phyloP scores from a whole-genome alignment of 352 stramenopile genomes.

The Globisporangium nunn region DNA sequence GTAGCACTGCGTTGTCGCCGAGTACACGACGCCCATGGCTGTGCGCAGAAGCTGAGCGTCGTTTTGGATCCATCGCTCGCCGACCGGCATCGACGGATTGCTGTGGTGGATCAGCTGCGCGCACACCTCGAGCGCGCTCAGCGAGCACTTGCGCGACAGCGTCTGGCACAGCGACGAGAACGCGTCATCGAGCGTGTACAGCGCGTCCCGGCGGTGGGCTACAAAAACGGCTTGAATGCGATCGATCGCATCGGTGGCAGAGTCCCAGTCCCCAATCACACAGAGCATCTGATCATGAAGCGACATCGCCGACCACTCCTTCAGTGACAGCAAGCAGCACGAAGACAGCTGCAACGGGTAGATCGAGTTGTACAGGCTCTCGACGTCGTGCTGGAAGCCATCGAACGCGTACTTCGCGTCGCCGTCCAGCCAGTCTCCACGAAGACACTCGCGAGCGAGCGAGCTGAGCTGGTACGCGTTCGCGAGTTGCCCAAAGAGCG shows the following conservation, averaged over 20 bases:
- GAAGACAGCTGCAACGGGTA: slow-evolving; percentile 33
- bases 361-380: slow-evolving; percentile 56
- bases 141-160: slow-evolving; percentile 18
- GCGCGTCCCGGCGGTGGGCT: slow-evolving; percentile 22
- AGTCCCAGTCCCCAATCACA: slow-evolving; percentile 27
- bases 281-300: slow-evolving; percentile 50
- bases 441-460: slow-evolving; percentile 26
- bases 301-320: slow-evolving; percentile 50
- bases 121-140: slow-evolving; percentile 33
- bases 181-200: slow-evolving; percentile 41
- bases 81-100: slow-evolving; percentile 37
- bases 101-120: slow-evolving; percentile 55
- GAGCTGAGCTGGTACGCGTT: slow-evolving; percentile 37
- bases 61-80: slow-evolving; percentile 55
- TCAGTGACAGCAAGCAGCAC: slow-evolving; percentile 33
- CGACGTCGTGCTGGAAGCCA: slow-evolving; percentile 39
- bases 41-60: slow-evolving; percentile 44
- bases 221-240: slow-evolving; percentile 46
- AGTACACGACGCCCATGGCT: slow-evolving; percentile 42
- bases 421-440: not conserved
- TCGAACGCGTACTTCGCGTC: slow-evolving; percentile 30
- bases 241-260: slow-evolving; percentile 20
- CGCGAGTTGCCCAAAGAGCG: slow-evolving; percentile 45
- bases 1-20: not conserved
- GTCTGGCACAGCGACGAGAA: slow-evolving; percentile 41